A percentile compares a stretch with the other conserved stretches of the same genome.
phyloP scores from a whole-genome alignment of 164 flowering plant genomes.

The Liquidambar formosana region DNA sequence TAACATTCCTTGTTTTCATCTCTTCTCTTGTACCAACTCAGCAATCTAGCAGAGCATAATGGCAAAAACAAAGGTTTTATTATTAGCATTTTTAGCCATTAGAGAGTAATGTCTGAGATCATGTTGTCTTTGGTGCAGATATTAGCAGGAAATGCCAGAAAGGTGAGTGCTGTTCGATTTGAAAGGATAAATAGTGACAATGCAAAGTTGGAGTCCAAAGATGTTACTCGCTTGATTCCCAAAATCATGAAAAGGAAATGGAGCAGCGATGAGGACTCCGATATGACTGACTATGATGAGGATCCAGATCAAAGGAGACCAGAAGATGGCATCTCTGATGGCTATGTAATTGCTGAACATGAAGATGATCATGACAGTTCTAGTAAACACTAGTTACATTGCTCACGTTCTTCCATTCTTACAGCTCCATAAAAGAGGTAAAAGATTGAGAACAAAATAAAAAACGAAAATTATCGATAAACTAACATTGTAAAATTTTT shows the following conservation, averaged over 20 bases:
- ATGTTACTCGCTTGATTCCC: conserved; percentile 66
- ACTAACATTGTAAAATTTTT: conserved; percentile 27
- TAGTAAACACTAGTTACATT: conserved; percentile 31
- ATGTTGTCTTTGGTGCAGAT: conserved; percentile 55
- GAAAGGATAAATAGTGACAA: conserved; percentile 55
- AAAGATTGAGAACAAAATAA: conserved; percentile 10
- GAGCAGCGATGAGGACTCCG: conserved; percentile 42
- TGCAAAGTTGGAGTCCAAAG: conserved; percentile 45
- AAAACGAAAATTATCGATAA: conserved; percentile 5
- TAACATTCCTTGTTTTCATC: not conserved
- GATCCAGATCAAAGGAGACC: conserved; percentile 25
- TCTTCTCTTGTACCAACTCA: not conserved
- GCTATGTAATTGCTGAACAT: conserved; percentile 38
- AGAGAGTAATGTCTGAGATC: not conserved
- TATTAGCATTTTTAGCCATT: not conserved
- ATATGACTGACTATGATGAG: conserved; percentile 26
- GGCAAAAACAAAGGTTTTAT: not conserved
- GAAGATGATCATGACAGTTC: conserved; percentile 28
- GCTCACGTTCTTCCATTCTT: conserved; percentile 19
- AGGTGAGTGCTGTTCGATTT: conserved; percentile 87
- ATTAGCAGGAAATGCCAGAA: conserved; percentile 94
- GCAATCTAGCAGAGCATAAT: no score
- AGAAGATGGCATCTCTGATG: conserved; percentile 35
- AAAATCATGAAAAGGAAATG: conserved; percentile 70
- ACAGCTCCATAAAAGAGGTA: conserved; percentile 18